Evolutionary conservation across 352 stramenopile genomes (phyloP).

Genomic region (Globisporangium emineosum): DNA sequence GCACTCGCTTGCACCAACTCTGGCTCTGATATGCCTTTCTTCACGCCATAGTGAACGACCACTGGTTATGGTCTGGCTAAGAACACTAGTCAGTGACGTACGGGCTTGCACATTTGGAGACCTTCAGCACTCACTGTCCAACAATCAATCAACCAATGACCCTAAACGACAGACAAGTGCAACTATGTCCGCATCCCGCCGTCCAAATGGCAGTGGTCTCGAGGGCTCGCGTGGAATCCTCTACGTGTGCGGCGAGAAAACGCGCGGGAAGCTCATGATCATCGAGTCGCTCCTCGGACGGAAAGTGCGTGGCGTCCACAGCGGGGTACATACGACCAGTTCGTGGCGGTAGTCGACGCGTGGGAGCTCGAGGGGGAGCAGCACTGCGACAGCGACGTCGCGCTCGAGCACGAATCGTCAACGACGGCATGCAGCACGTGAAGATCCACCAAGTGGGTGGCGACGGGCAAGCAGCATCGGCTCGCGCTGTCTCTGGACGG

Average conservation of each 20-base stretch:
- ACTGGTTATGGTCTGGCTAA: no score
- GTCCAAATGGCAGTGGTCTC: background rate
- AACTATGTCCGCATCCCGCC: conserved; percentile 1
- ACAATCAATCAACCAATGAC: background rate
- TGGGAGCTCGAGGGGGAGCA: conserved; percentile 52
- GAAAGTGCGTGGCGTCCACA: conserved; percentile 53
- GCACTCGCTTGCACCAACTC: background rate
- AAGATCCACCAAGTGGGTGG: conserved; percentile 52
- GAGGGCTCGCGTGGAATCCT: conserved; percentile 46
- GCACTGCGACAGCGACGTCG: conserved; percentile 5
- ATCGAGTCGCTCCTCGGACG: conserved; percentile 34
- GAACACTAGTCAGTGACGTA: no score
- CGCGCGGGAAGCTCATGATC: conserved; percentile 23
- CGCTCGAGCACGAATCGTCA: conserved; percentile 35
- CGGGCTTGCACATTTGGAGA: no score
- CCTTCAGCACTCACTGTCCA: background rate
- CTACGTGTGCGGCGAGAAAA: conserved; percentile 43
- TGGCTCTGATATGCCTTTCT: background rate
- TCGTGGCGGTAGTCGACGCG: conserved; percentile 47
- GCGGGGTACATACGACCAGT: conserved; percentile 40
- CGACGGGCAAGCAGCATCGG: conserved; percentile 54
- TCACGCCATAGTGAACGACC: background rate
- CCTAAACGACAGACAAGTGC: background rate
- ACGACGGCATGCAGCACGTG: conserved; percentile 36
- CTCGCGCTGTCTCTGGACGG: conserved; percentile 57